Base-by-base conservation (phyloP, 2,329 filamentous ascomycete species). In the Aspergillus thermomutatus region DNA sequence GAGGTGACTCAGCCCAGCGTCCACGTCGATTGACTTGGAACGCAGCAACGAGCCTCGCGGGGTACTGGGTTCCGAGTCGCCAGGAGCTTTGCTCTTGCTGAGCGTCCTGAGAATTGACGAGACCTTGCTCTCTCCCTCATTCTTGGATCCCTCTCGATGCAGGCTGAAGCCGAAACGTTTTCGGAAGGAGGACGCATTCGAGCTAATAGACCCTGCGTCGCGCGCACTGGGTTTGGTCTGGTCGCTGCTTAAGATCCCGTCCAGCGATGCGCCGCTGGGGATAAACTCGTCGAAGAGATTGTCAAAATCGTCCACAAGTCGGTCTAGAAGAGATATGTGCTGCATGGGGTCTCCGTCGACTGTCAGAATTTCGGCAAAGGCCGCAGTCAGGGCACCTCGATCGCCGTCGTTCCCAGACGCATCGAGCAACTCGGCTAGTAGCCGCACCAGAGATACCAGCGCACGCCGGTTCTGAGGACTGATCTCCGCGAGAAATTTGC, bases 371-470 rank as follows among this genome's bases (percentile, higher is more conserved):
- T 97, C 92, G 0, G 92, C 88, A 77, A 97, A 97, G 1, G 91
- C 90, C 47, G 91, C 85, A 0, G 92, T 97, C 64, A 97, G 76
- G 23, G 91, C 90, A 50, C 93, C 93, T 49, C 92, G 84, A 70
- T 97, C 93, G 31, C 91, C 89, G 69, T 97, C 93, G 66, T 96
- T 96, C 51, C 88, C 88, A 63, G 92, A 96, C 2, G 91, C 92
- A 62, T 96, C 92, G 6, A 97, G 83, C 28, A 97, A 79, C 68
- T 96, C 91, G 0, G 91, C 90, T 25, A 97, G 80, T 31, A 97
- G 81, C 67, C 91, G 93, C 68, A 97, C 87, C 51, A 96, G 83
- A 0, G 89, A 86, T 40, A 89, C 88, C 62, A 97, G 90, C 0
- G 92, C 92, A 59, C 92, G 85, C 61, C 84, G 82, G 57, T 86